These are phyloP conservation scores for Brassica nigra DNA, from an alignment of 345 rosid genomes.

Conservation along the genomic window DNA sequence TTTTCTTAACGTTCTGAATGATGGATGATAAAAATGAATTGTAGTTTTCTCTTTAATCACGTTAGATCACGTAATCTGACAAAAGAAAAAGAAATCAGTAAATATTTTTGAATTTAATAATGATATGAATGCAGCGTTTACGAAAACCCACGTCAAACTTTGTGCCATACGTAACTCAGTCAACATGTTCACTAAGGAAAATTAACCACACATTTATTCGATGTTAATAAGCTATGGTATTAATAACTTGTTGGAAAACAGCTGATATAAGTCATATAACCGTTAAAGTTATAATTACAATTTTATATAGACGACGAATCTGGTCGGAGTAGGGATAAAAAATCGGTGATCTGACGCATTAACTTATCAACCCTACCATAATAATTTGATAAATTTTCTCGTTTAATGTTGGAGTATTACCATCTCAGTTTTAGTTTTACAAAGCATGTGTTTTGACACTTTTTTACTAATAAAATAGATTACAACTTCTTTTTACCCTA, in stretches of 20 bases:
- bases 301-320: background rate
- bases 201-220: background rate
- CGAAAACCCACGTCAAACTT: background rate
- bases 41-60: background rate
- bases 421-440: background rate
- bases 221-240: background rate
- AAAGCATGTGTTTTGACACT: background rate
- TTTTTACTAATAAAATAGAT: background rate
- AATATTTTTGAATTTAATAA: background rate
- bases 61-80: constrained; percentile 6
- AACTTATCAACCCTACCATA: background rate
- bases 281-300: background rate
- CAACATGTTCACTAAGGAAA: constrained; percentile 9
- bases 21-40: background rate
- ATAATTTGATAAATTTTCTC: background rate
- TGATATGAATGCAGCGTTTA: background rate
- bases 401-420: background rate
- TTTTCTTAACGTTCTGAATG: background rate
- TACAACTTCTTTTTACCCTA: background rate
- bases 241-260: constrained; percentile 11
- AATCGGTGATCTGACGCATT: constrained; percentile 7
- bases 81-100: background rate
- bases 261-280: constrained; percentile 4
- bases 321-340: background rate
- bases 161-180: background rate